A percentile compares a stretch with the other conserved stretches of the same genome.
These are phyloP conservation scores for Aspergillus fructus DNA, from an alignment of 2,329 filamentous ascomycete species.

Conservation along the genomic window DNA sequence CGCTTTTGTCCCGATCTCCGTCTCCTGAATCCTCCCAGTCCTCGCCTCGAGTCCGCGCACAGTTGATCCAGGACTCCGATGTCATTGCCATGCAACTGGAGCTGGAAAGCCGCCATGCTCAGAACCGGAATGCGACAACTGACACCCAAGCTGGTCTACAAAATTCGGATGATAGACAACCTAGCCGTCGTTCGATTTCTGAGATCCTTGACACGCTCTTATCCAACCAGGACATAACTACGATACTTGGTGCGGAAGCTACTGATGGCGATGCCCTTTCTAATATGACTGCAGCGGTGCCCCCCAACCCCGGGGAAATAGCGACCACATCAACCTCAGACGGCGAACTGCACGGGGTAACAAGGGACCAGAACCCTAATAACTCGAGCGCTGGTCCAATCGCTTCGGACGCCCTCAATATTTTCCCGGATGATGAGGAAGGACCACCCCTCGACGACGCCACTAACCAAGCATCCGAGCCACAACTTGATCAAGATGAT, in stretches of 20 bases:
- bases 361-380: slow-evolving; percentile 12
- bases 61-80: slow-evolving; percentile 43
- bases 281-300: slow-evolving; percentile 20
- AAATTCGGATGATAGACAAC: slow-evolving; percentile 14
- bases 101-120: slow-evolving; percentile 32
- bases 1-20: slow-evolving; percentile 40
- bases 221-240: slow-evolving; percentile 24
- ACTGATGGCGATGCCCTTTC: slow-evolving; percentile 26
- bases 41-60: slow-evolving; percentile 44
- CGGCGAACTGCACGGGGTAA: slow-evolving; percentile 5
- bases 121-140: slow-evolving; percentile 18
- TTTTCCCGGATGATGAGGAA: slow-evolving; percentile 33
- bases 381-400: slow-evolving; percentile 14
- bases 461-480: slow-evolving; percentile 13
- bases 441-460: slow-evolving; percentile 27
- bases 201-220: slow-evolving; percentile 39
- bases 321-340: slow-evolving; percentile 2
- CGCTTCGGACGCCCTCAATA: slow-evolving; percentile 19
- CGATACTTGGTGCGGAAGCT: slow-evolving; percentile 15
- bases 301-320: slow-evolving; percentile 17
- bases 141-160: slow-evolving; percentile 15
- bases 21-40: slow-evolving; percentile 43
- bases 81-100: slow-evolving; percentile 47
- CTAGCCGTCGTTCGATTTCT: slow-evolving; percentile 30
- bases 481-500: slow-evolving; percentile 10